Evolutionary conservation across 202 grass and related monocot genomes (phyloP).

Genomic region (Cymbopogon flexuosus): DNA sequence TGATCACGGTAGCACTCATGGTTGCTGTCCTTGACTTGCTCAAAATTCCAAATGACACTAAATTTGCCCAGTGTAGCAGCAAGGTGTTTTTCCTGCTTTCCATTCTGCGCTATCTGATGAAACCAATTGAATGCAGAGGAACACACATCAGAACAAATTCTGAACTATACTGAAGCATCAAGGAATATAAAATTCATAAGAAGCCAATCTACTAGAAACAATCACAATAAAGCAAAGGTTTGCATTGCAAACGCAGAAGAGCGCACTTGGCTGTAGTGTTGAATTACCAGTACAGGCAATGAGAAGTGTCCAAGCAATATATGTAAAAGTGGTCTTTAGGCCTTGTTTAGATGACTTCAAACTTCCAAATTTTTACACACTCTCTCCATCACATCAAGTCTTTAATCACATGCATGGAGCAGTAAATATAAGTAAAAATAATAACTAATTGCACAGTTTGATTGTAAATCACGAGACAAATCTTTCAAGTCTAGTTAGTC

Average conservation of each 20-base stretch:
- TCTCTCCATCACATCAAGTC: no score
- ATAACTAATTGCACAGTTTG: no score
- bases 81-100: constrained; percentile 77
- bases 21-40: constrained; percentile 71
- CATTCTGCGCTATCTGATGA: constrained; percentile 71
- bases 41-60: constrained; percentile 87
- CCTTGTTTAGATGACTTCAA: no score
- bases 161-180: not conserved
- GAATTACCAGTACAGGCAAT: not conserved
- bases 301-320: not conserved
- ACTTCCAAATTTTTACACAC: no score
- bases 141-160: not conserved
- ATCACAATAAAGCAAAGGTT: not conserved
- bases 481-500: no score
- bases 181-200: not conserved
- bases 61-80: constrained; percentile 81
- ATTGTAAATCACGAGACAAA: no score
- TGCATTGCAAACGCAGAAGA: not conserved
- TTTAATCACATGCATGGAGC: no score
- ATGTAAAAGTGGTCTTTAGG: not conserved
- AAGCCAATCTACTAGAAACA: not conserved
- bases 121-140: not conserved
- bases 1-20: constrained; percentile 81
- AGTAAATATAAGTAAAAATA: no score
- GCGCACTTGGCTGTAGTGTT: not conserved